Evolutionary conservation across 768 basidiomycete species (phyloP).

Genomic region (button mushroom (Agaricus bisporus)): DNA sequence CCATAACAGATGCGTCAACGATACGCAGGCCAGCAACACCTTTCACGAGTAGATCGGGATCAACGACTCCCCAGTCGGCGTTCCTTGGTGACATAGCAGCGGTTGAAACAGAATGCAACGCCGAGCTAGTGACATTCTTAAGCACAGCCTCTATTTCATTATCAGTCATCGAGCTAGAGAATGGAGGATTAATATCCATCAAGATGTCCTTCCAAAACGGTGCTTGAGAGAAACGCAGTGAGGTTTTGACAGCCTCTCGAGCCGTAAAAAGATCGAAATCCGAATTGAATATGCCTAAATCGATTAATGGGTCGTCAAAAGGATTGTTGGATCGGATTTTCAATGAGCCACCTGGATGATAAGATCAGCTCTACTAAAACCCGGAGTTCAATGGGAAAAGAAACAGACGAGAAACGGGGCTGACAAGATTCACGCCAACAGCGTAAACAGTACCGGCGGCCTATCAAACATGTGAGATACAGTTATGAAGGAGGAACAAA

Average conservation of each 20-base stretch:
- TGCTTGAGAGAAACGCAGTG: conserved; percentile 15
- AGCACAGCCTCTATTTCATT: conserved; percentile 15
- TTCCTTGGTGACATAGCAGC: conserved; percentile 24
- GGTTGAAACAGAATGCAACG: conserved; percentile 27
- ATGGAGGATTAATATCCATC: conserved; percentile 7
- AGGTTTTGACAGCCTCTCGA: conserved; percentile 16
- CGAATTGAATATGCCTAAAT: conserved; percentile 10
- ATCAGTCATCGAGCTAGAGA: conserved; percentile 7
- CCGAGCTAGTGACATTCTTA: conserved; percentile 15
- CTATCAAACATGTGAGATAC: background rate
- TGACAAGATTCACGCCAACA: conserved; percentile 16
- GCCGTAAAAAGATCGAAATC: conserved; percentile 13
- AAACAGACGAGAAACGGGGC: conserved; percentile 21
- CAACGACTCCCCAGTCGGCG: conserved; percentile 27
- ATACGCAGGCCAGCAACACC: conserved; percentile 27
- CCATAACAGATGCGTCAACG: conserved; percentile 32
- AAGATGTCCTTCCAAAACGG: conserved; percentile 15
- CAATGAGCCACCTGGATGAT: conserved; percentile 15
- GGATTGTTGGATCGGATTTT: conserved; percentile 17
- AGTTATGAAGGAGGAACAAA: background rate
- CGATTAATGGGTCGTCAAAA: conserved; percentile 20
- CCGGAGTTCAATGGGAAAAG: too few relatives aligned
- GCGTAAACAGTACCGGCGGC: conserved; percentile 16
- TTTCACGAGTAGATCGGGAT: conserved; percentile 32
- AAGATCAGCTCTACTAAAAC: background rate